phyloP scores from a whole-genome alignment of 2,329 filamentous ascomycete species.

The Zymoseptoria brevis region DNA sequence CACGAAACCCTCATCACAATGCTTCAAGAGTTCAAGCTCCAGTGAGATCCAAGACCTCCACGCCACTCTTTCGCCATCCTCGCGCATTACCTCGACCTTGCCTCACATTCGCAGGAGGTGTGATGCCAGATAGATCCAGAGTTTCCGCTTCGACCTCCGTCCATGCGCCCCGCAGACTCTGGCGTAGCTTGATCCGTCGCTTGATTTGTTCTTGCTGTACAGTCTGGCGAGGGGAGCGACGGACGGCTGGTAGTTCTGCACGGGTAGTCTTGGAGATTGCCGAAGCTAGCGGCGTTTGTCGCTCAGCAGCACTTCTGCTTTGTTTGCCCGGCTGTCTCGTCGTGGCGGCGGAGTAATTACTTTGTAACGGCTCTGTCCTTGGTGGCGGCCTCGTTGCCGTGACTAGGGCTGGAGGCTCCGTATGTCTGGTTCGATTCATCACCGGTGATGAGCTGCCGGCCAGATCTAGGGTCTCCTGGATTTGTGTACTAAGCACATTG shows the following conservation, averaged over 20 bases:
- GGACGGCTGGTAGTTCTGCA: not conserved
- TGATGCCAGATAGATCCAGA: slow-evolving; percentile 24
- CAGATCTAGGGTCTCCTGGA: not conserved
- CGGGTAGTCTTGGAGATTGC: not conserved
- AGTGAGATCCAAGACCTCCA: slow-evolving; percentile 31
- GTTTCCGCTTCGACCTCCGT: slow-evolving; percentile 25
- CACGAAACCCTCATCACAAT: not conserved
- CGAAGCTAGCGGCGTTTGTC: not conserved
- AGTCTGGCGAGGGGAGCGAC: slow-evolving; percentile 5
- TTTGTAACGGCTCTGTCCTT: not conserved
- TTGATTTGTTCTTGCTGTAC: slow-evolving; percentile 13
- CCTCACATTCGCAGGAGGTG: slow-evolving; percentile 15
- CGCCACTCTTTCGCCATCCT: slow-evolving; percentile 27
- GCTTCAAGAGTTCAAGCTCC: slow-evolving; percentile 12
- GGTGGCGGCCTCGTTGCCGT: not conserved
- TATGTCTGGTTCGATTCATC: not conserved
- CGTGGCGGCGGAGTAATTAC: not conserved
- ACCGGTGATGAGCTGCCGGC: not conserved
- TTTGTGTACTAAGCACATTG: not conserved
- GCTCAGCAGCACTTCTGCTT: not conserved
- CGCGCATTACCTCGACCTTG: slow-evolving; percentile 8
- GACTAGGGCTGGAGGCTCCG: slow-evolving; percentile 2
- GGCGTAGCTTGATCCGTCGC: slow-evolving; percentile 23
- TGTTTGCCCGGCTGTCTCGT: not conserved
- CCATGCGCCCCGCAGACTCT: slow-evolving; percentile 28